Base-by-base conservation (phyloP, 1,139 yeast genomes). In the Scheffersomyces cryptocercus region DNA sequence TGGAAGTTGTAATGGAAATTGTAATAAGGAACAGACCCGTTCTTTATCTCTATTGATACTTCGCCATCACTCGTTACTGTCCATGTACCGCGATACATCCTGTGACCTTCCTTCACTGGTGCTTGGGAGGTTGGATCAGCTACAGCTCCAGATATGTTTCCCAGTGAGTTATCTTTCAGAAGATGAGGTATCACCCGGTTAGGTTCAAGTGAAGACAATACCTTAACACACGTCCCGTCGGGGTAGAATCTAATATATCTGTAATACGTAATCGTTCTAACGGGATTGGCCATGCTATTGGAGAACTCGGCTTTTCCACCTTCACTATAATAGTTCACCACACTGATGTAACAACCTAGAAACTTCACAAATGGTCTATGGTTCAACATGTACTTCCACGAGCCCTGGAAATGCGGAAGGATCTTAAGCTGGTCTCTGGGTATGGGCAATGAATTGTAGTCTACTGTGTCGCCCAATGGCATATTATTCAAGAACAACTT, bases 221-320 rank as follows among this genome's bases (percentile, higher is more conserved):
- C 74, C 57, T 85, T 80, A 33, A 85, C 63, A 46, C 89, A 86
- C 0, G 77, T 70, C 0, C 98, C 98, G 56, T 88, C 87, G 0
- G 85, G 84, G 57, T 77, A 88, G 58, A 93, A 90, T 45, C 97
- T 70, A 32, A 86, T 64, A 61, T 89, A 93, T 47, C 99, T 71
- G 62, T 88, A 93, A 59, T 91, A 93, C 0, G 97, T 88, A 39
- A 91, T 87, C 60, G 90, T 81, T 54, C 88, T 81, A 14, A 88
- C 79, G 0, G 97, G 97, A 47, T 82, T 81, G 35, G 76, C 65
- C 86, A 95, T 82, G n/a, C 88, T 77, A 34, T 73, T 77, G 4
- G 86, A 78, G 41, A 82, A 78, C 54, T 81, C 88, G 7, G 76
- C 77, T 42, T 81, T 75, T 1, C 86, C 82, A 40, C 97, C 96